These are phyloP conservation scores for Carallia pectinifolia DNA, from an alignment of 345 rosid genomes.

Conservation along the genomic window DNA sequence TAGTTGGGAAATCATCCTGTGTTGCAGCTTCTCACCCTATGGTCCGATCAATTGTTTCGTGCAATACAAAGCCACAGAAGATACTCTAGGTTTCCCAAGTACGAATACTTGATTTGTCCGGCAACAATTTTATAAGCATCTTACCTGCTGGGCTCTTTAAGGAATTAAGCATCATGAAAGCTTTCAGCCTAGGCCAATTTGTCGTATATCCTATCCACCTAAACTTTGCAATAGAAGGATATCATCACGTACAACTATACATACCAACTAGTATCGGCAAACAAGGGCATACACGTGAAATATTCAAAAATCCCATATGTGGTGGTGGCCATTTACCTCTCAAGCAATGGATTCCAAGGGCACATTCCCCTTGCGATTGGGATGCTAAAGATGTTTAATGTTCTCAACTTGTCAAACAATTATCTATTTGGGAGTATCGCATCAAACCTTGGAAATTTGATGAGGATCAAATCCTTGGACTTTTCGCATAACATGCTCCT, in stretches of 20 bases:
- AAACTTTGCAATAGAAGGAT: neutral
- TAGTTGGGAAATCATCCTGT: neutral
- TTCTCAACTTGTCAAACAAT: neutral
- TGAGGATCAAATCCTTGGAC: neutral
- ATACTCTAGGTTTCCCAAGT: neutral
- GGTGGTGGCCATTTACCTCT: constrained; percentile 2
- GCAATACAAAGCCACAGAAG: neutral
- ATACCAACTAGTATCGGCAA: neutral
- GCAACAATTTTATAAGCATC: neutral
- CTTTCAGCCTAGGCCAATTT: neutral
- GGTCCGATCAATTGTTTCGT: neutral
- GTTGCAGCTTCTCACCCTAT: neutral
- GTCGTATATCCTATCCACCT: neutral
- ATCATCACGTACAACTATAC: neutral
- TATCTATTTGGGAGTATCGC: neutral
- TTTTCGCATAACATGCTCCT: neutral
- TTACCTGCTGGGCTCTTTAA: neutral
- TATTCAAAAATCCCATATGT: neutral
- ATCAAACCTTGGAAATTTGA: neutral
- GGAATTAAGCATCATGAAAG: neutral
- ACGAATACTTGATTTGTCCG: neutral
- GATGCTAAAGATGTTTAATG: neutral
- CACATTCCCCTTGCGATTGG: too few species aligned
- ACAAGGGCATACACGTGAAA: neutral
- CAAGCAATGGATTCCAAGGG: neutral